Evolutionary conservation across 148 eudicot genomes (phyloP).

Genomic region (Vaccinium vitisidaea): DNA sequence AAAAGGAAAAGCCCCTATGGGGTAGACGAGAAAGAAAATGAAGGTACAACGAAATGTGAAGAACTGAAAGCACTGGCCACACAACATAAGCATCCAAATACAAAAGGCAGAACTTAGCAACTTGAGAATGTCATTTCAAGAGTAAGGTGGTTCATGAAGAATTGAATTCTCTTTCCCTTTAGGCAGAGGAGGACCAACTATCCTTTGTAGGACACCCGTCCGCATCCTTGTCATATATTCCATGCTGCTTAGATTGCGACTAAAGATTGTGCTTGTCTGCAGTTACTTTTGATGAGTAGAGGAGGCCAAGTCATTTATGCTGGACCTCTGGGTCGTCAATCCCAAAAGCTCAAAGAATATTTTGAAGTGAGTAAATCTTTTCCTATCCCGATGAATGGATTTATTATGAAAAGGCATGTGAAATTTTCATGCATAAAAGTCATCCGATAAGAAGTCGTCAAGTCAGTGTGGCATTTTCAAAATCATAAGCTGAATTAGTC

Average conservation of each 20-base stretch:
- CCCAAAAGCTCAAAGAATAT: slow-evolving; percentile 59
- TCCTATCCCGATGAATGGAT: not conserved
- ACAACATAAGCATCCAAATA: no score
- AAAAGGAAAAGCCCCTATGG: no score
- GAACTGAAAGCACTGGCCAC: no score
- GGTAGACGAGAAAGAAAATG: no score
- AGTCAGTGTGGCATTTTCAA: not conserved
- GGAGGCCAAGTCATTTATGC: slow-evolving; percentile 75
- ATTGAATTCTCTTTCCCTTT: no score
- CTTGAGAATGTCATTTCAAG: no score
- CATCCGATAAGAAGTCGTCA: not conserved
- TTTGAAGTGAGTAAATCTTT: slow-evolving; percentile 53
- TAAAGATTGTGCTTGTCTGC: slow-evolving; percentile 14
- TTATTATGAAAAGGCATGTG: not conserved
- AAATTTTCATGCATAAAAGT: not conserved
- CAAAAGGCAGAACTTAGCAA: no score
- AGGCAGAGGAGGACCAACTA: no score
- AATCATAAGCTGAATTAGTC: no score
- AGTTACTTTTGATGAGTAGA: slow-evolving; percentile 70
- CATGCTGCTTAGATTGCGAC: not conserved
- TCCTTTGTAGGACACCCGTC: not conserved
- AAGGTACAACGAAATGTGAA: no score
- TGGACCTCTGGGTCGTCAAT: slow-evolving; percentile 63
- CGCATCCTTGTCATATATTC: not conserved
- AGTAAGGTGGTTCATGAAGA: no score